Conservation (phyloP, 2,329 filamentous ascomycete genomes). For the Hyphodiscus sp. region DNA sequence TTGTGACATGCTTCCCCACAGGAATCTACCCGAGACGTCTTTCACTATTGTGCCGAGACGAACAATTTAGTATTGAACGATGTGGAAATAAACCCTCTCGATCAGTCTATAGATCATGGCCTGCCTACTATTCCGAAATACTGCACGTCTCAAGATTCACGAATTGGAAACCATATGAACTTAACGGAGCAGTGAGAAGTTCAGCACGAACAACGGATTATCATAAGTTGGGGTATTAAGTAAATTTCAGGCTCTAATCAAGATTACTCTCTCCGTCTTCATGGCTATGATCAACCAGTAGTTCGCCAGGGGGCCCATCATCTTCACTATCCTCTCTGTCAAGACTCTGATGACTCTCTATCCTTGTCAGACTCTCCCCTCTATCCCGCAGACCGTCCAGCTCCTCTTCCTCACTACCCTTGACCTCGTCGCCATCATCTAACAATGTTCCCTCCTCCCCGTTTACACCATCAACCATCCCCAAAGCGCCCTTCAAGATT, state of each 20-base stretch:
- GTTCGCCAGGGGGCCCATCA: constrained; percentile 22
- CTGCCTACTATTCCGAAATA: no score
- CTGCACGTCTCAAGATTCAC: no score
- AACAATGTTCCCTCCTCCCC: background rate
- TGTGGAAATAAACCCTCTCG: no score
- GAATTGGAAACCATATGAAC: no score
- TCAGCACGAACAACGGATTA: no score
- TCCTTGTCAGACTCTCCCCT: background rate
- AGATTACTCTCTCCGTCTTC: background rate
- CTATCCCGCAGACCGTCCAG: background rate
- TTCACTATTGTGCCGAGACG: no score
- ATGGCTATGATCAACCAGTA: constrained; percentile 18
- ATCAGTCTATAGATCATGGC: no score
- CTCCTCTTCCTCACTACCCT: constrained; percentile 5
- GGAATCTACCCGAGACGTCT: no score
- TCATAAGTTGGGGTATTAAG: no score
- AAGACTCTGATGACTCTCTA: constrained; percentile 2
- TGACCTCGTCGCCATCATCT: constrained; percentile 3
- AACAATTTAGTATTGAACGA: no score
- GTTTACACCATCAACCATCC: background rate
- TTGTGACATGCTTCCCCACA: no score
- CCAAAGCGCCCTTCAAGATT: constrained; percentile 42
- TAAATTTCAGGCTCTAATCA: background rate
- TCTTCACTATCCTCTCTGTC: constrained; percentile 19
- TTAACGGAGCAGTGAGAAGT: background rate